phyloP scores from a whole-genome alignment of 2,329 filamentous ascomycete genomes.

The Penicillium corylophilum region DNA sequence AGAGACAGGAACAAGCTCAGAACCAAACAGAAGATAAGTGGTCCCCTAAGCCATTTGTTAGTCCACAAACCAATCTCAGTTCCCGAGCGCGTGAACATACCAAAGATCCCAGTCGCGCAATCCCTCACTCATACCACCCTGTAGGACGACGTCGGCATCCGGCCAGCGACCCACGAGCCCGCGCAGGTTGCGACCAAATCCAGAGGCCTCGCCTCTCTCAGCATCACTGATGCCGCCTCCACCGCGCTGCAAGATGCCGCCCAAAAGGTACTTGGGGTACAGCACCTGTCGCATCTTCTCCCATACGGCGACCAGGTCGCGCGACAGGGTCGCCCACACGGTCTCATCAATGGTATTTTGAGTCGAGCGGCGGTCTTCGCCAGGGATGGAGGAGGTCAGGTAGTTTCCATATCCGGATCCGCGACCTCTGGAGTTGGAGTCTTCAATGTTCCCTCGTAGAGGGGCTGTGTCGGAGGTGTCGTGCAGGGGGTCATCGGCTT shows the following conservation, averaged over 20 bases:
- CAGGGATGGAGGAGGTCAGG: conserved; percentile 83
- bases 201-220: conserved; percentile 56
- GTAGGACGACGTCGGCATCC: conserved; percentile 64
- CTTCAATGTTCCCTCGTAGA: conserved; percentile 79
- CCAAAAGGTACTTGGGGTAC: conserved; percentile 89
- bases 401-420: conserved; percentile 71
- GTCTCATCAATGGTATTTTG: conserved; percentile 95
- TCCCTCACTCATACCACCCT: conserved; percentile 79
- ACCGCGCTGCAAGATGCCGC: conserved; percentile 59
- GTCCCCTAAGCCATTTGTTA: conserved; percentile 60
- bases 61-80: neutral
- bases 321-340: conserved; percentile 94
- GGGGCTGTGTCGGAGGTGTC: conserved; percentile 71
- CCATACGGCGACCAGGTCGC: conserved; percentile 91
- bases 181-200: conserved; percentile 51
- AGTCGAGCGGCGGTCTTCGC: conserved; percentile 86
- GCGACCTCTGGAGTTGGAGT: conserved; percentile 42
- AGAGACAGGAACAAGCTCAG: conserved; percentile 86
- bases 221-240: conserved; percentile 56
- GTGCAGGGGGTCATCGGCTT: conserved; percentile 84
- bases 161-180: conserved; percentile 64
- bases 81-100: conserved; percentile 37
- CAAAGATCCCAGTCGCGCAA: conserved; percentile 97
- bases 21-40: conserved; percentile 87
- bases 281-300: conserved; percentile 97